These are phyloP conservation scores for Alternaria angustiovoidea DNA, from an alignment of 2,329 filamentous ascomycete genomes.

Conservation along the genomic window DNA sequence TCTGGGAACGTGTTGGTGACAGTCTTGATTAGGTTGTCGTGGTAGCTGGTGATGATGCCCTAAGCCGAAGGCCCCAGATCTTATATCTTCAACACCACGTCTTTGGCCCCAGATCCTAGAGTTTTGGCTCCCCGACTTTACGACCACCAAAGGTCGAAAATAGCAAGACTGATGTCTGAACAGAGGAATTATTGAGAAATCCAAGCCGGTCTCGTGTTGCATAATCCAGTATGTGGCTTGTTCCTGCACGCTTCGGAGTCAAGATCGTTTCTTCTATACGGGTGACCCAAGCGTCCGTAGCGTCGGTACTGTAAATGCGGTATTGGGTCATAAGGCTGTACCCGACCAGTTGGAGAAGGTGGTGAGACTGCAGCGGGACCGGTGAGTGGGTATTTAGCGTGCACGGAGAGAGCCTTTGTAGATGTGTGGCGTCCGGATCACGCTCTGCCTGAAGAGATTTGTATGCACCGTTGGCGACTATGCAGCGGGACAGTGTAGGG, in stretches of 20 bases:
- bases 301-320: constrained; percentile 22
- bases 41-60: constrained; percentile 18
- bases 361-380: constrained; percentile 30
- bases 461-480: constrained; percentile 23
- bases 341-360: constrained; percentile 25
- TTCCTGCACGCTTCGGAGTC: constrained; percentile 25
- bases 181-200: constrained; percentile 26
- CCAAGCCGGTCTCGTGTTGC: constrained; percentile 37
- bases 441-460: constrained; percentile 22
- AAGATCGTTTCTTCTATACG: constrained; percentile 28
- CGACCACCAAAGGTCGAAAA: constrained; percentile 32
- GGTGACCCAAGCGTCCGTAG: constrained; percentile 11
- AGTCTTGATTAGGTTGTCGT: constrained; percentile 12
- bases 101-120: constrained; percentile 22
- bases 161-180: constrained; percentile 31
- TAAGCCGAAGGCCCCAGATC: constrained; percentile 20
- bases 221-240: constrained; percentile 36
- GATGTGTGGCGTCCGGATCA: constrained; percentile 35
- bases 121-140: constrained; percentile 17
- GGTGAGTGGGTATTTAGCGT: constrained; percentile 22
- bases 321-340: constrained; percentile 16
- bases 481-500: constrained; percentile 33
- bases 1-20: constrained; percentile 8
- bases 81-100: constrained; percentile 32
- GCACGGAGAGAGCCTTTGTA: constrained; percentile 37